Conservation (phyloP, 1,139 yeast genomes). For the Pneumocystis sp. region DNA sequence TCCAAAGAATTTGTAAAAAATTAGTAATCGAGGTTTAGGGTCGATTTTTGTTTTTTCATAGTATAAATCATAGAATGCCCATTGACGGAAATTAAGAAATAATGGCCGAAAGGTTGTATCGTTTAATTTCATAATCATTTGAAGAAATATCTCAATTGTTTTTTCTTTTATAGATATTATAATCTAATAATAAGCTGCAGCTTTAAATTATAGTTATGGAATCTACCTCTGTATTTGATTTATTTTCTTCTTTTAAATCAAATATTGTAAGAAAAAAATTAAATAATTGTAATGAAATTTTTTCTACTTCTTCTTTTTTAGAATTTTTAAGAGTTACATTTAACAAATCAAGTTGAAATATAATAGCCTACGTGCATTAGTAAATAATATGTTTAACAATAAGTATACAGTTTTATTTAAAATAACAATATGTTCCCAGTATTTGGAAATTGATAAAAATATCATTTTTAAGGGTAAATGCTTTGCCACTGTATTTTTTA, state of each 20-base stretch:
- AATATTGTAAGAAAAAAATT: slow-evolving; percentile 1
- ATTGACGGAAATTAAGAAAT: slow-evolving; percentile 73
- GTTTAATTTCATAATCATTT: slow-evolving; percentile 74
- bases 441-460: not conserved
- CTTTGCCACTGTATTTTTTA: slow-evolving; percentile 2
- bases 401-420: not conserved
- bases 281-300: not conserved
- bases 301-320: not conserved
- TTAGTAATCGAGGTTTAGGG: slow-evolving; percentile 42
- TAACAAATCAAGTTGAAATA: not conserved
- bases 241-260: not conserved
- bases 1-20: slow-evolving; percentile 78
- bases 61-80: slow-evolving; percentile 62
- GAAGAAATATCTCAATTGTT: slow-evolving; percentile 57
- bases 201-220: not conserved
- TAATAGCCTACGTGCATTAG: not conserved
- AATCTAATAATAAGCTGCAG: not conserved
- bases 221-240: not conserved
- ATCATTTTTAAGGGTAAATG: not conserved
- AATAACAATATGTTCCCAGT: not conserved
- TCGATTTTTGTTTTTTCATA: slow-evolving; percentile 42
- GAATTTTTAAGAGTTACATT: not conserved
- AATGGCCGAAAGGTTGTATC: slow-evolving; percentile 88
- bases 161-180: slow-evolving; percentile 20
- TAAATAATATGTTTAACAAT: not conserved